A percentile compares a stretch with the other conserved stretches of the same genome.
Conservation (phyloP, 225 moss, liverwort and hornwort genomes). For the Rhytidiadelphus loreus region DNA sequence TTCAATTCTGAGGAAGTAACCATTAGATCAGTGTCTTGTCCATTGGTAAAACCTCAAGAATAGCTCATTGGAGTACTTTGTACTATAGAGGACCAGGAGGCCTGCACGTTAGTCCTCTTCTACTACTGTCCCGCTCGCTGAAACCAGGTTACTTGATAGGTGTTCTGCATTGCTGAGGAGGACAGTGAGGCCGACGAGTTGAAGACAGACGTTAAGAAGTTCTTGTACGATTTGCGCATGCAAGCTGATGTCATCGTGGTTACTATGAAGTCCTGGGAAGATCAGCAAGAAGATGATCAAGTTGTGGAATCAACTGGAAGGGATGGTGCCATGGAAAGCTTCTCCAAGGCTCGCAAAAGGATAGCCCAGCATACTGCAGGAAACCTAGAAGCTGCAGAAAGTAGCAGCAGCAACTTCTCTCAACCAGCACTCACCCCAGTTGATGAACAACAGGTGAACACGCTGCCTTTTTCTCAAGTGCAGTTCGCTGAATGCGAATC, state of each 20-base stretch:
- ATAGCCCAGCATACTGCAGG: constrained; percentile 39
- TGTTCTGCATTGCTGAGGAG: constrained; percentile 98
- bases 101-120: neutral
- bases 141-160: constrained; percentile 16
- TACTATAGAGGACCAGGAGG: neutral
- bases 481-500: neutral
- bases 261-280: constrained; percentile 96
- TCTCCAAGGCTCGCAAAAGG: constrained; percentile 80
- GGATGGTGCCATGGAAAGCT: constrained; percentile 81
- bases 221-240: constrained; percentile 94
- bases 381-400: constrained; percentile 8
- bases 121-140: neutral
- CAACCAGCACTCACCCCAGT: constrained; percentile 11
- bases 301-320: constrained; percentile 41
- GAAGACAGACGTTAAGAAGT: constrained; percentile 94
- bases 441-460: constrained; percentile 60
- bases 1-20: neutral
- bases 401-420: constrained; percentile 13
- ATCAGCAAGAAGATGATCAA: constrained; percentile 71
- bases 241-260: constrained; percentile 96
- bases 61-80: neutral
- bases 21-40: neutral
- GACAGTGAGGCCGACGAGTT: constrained; percentile 95
- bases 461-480: neutral
- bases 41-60: neutral